Conservation (phyloP, 495 filamentous ascomycete genomes). For the Penicillium psychrofluorescens region DNA sequence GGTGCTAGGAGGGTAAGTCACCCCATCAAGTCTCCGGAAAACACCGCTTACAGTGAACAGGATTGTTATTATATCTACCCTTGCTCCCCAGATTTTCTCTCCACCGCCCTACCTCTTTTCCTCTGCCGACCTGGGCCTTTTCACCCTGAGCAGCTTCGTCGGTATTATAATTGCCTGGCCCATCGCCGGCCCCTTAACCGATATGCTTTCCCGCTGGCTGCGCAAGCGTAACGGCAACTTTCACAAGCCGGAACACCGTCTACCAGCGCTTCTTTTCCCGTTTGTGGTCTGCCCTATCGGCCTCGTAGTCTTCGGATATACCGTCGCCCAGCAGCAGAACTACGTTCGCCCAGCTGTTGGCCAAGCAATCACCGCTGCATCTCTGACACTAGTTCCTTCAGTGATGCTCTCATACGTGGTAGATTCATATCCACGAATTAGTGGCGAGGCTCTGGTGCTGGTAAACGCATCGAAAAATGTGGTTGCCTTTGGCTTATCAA, state of each 20-base stretch:
- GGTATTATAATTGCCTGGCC: slow-evolving; percentile 23
- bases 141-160: slow-evolving; percentile 22
- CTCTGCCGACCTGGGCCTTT: slow-evolving; percentile 21
- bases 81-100: slow-evolving; percentile 14
- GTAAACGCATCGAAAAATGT: slow-evolving; percentile 37
- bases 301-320: slow-evolving; percentile 21
- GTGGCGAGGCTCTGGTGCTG: slow-evolving; percentile 23
- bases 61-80: slow-evolving; percentile 21
- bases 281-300: slow-evolving; percentile 23
- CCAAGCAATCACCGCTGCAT: slow-evolving; percentile 16
- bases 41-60: slow-evolving; percentile 1
- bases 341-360: slow-evolving; percentile 20
- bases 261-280: slow-evolving; percentile 22
- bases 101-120: slow-evolving; percentile 24
- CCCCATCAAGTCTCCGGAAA: no score
- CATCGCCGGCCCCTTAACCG: slow-evolving; percentile 24
- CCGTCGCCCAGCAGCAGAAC: slow-evolving; percentile 10
- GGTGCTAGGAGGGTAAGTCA: slow-evolving; percentile 29
- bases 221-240: slow-evolving; percentile 19
- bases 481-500: slow-evolving; percentile 29
- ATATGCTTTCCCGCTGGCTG: slow-evolving; percentile 20
- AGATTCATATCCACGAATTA: slow-evolving; percentile 19
- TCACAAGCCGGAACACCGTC: slow-evolving; percentile 24
- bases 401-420: slow-evolving; percentile 29
- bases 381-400: slow-evolving; percentile 20